These are phyloP conservation scores for Fusarium penzigii DNA, from an alignment of 2,329 filamentous ascomycete genomes.

Conservation along the genomic window DNA sequence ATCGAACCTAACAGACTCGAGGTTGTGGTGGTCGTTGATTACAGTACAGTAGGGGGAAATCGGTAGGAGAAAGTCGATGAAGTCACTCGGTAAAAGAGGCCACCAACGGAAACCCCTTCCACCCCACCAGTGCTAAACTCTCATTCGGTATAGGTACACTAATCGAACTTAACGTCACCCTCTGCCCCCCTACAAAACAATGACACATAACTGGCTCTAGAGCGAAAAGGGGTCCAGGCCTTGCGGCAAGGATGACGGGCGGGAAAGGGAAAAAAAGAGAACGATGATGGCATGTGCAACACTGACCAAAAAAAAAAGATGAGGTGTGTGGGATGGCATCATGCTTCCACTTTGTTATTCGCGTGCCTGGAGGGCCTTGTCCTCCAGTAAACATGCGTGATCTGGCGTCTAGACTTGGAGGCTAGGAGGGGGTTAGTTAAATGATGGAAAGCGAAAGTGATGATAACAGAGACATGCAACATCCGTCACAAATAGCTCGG, in stretches of 20 bases:
- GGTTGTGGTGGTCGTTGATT: too few relatives aligned
- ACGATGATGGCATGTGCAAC: background rate
- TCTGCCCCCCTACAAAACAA: background rate
- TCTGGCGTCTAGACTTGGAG: background rate
- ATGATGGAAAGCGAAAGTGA: too few relatives aligned
- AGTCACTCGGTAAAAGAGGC: background rate
- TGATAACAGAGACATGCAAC: too few relatives aligned
- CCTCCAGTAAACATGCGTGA: background rate
- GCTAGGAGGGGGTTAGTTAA: too few relatives aligned
- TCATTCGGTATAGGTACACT: background rate
- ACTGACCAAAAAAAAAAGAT: background rate
- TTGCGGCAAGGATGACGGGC: too few relatives aligned
- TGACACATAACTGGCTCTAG: background rate
- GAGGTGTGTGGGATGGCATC: conserved; percentile 17
- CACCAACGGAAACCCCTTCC: too few relatives aligned
- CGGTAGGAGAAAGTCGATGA: too few relatives aligned
- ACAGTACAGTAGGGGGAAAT: too few relatives aligned
- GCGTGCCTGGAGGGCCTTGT: background rate
- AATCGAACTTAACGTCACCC: background rate
- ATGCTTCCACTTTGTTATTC: conserved; percentile 11
- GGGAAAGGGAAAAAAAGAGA: background rate
- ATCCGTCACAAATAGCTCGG: too few relatives aligned
- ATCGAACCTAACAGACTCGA: too few relatives aligned
- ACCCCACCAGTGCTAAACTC: background rate
- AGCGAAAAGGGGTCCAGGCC: background rate